Conservation (phyloP, 177 flowering plant species). For the Telopea speciosissima region DNA sequence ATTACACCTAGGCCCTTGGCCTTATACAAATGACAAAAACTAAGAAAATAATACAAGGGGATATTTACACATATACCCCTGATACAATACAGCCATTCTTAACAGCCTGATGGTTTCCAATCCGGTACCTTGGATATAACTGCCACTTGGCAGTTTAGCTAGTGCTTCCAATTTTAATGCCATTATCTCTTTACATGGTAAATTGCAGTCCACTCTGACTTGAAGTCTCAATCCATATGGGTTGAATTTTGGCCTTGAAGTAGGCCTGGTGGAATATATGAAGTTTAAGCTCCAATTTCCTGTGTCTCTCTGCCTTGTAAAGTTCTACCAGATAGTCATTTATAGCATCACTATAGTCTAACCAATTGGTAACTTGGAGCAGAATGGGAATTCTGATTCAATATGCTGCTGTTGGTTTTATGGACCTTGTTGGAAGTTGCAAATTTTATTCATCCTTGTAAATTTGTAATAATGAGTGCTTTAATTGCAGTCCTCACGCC, state of each 20-base stretch:
- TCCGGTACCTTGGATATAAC: too few relatives aligned
- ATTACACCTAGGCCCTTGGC: too few relatives aligned
- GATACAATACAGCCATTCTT: too few relatives aligned
- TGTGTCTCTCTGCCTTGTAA: not conserved
- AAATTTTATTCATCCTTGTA: not conserved
- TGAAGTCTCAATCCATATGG: not conserved
- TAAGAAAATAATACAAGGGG: too few relatives aligned
- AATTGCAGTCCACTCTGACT: too few relatives aligned
- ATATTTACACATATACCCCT: too few relatives aligned
- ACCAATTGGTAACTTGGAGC: not conserved
- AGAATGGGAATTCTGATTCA: not conserved
- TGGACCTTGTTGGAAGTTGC: not conserved
- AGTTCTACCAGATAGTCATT: not conserved
- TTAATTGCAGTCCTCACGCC: slow-evolving; percentile 55
- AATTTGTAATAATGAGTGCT: not conserved
- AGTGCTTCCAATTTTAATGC: too few relatives aligned
- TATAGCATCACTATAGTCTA: not conserved
- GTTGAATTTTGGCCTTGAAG: not conserved
- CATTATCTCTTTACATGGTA: too few relatives aligned
- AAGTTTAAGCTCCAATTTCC: not conserved
- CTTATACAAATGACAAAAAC: too few relatives aligned
- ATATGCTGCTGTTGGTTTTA: not conserved
- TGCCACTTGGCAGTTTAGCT: too few relatives aligned
- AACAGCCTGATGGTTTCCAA: too few relatives aligned
- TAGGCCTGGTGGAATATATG: not conserved